Conservation (phyloP, 768 basidiomycete species). For the Lanmaoa pseudosensibilis region DNA sequence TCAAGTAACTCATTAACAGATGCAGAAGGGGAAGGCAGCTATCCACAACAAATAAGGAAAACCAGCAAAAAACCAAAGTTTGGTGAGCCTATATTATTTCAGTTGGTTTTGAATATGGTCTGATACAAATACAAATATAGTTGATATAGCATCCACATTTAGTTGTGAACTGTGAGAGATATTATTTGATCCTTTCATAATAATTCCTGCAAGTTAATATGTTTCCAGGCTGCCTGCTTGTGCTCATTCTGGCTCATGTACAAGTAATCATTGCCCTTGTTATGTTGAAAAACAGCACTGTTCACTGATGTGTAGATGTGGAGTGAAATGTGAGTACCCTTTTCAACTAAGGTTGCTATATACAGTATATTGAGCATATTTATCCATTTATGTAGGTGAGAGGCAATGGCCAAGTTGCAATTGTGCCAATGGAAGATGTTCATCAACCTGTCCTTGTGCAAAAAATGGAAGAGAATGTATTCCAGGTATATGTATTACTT, state of each 20-base stretch:
- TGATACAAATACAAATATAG: slow-evolving; percentile 17
- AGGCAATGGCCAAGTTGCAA: slow-evolving; percentile 19
- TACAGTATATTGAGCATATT: not conserved
- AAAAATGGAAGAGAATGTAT: slow-evolving; percentile 45
- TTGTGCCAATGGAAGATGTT: slow-evolving; percentile 31
- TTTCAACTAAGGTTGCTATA: not conserved
- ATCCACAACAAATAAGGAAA: slow-evolving; percentile 4
- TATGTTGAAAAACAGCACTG: slow-evolving; percentile 41
- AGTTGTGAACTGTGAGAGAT: slow-evolving; percentile 14
- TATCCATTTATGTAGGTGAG: slow-evolving; percentile 6
- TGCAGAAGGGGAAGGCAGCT: not conserved
- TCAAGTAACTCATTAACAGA: not conserved
- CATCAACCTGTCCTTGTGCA: slow-evolving; percentile 39
- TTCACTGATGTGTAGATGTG: slow-evolving; percentile 49
- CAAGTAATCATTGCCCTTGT: slow-evolving; percentile 42
- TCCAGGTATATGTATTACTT: slow-evolving; percentile 48
- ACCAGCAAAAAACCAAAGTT: slow-evolving; percentile 8
- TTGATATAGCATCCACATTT: not conserved
- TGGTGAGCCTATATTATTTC: slow-evolving; percentile 8
- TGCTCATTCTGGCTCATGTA: slow-evolving; percentile 50
- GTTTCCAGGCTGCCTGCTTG: slow-evolving; percentile 38
- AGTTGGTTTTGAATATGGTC: not conserved
- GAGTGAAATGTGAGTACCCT: slow-evolving; percentile 37
- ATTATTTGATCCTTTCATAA: not conserved
- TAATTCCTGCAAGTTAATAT: not conserved